phyloP scores from a whole-genome alignment of 1,139 yeast species.

The Sugiyamaella neomexicana region DNA sequence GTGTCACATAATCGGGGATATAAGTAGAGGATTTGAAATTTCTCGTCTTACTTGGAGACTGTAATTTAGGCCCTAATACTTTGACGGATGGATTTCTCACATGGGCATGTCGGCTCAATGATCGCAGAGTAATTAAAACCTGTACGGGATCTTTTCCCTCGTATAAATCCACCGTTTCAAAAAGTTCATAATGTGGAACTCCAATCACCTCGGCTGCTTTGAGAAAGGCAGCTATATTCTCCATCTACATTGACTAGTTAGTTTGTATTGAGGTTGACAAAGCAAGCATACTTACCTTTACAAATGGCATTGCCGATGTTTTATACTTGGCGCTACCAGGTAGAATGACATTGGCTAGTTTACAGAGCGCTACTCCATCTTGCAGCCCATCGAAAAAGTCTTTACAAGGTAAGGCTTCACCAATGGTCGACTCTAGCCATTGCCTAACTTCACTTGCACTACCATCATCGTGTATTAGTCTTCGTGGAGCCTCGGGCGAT shows the following conservation, averaged over 20 bases:
- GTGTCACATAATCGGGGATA: conserved; percentile 52
- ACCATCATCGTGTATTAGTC: conserved; percentile 29
- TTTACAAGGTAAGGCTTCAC: conserved; percentile 28
- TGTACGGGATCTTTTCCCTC: conserved; percentile 77
- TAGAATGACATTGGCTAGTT: conserved; percentile 44
- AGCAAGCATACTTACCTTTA: conserved; percentile 43
- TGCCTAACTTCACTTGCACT: conserved; percentile 29
- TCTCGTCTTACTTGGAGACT: conserved; percentile 26
- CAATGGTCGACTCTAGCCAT: conserved; percentile 35
- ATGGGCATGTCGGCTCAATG: conserved; percentile 66
- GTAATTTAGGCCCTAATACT: conserved; percentile 52
- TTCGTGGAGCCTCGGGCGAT: conserved; percentile 14
- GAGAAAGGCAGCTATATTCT: conserved; percentile 74
- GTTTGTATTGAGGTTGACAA: neutral
- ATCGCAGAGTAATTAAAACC: conserved; percentile 68
- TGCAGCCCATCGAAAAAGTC: conserved; percentile 54
- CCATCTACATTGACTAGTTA: conserved; percentile 51
- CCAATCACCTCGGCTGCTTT: conserved; percentile 62
- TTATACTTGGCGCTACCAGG: conserved; percentile 53
- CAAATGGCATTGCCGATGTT: conserved; percentile 74
- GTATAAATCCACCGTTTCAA: conserved; percentile 77
- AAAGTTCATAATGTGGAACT: conserved; percentile 79
- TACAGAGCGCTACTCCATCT: conserved; percentile 67
- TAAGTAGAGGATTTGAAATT: conserved; percentile 39
- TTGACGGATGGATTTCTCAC: conserved; percentile 48